Evolutionary conservation across 1,284 basidiomycete species (phyloP).

Genomic region (Papiliotrema laurentii): DNA sequence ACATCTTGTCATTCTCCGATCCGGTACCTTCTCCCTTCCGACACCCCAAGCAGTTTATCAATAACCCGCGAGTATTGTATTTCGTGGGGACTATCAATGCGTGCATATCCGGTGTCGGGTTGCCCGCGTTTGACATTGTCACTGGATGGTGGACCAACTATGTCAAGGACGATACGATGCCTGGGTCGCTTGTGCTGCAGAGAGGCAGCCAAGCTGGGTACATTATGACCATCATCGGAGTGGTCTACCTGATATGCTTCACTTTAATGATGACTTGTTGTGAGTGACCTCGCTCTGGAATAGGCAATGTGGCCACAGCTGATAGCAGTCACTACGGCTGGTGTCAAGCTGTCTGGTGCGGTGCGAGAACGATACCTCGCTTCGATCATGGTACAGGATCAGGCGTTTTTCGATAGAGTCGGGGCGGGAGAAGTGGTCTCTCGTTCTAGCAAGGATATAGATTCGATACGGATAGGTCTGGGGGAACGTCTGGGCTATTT

Average conservation of each 20-base stretch:
- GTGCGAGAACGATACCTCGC: conserved; percentile 47
- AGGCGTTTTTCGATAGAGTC: conserved; percentile 47
- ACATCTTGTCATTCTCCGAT: conserved; percentile 24
- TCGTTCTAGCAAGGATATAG: conserved; percentile 46
- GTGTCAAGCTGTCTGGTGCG: conserved; percentile 34
- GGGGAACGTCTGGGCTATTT: conserved; percentile 49
- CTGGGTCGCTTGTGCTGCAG: conserved; percentile 8
- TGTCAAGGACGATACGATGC: conserved; percentile 19
- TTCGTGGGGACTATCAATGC: conserved; percentile 19
- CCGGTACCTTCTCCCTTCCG: conserved; percentile 13
- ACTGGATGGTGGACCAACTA: conserved; percentile 27
- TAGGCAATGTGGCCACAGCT: not conserved
- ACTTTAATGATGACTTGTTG: conserved; percentile 36
- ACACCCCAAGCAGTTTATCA: conserved; percentile 9
- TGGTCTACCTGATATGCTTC: conserved; percentile 28
- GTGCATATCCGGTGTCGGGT: conserved; percentile 16
- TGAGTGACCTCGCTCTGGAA: conserved; percentile 9
- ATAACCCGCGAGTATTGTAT: conserved; percentile 21
- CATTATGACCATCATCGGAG: conserved; percentile 43
- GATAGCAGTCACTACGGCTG: conserved; percentile 37
- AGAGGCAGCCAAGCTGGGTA: conserved; percentile 33
- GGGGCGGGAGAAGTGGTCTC: conserved; percentile 50
- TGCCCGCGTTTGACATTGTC: conserved; percentile 26
- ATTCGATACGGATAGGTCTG: conserved; percentile 41
- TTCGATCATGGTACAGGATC: conserved; percentile 47